Evolutionary conservation across 2,329 filamentous ascomycete species (phyloP), one percentile per base, ranked within the genome.

Genomic region (Epichloe hybrida): DNA sequence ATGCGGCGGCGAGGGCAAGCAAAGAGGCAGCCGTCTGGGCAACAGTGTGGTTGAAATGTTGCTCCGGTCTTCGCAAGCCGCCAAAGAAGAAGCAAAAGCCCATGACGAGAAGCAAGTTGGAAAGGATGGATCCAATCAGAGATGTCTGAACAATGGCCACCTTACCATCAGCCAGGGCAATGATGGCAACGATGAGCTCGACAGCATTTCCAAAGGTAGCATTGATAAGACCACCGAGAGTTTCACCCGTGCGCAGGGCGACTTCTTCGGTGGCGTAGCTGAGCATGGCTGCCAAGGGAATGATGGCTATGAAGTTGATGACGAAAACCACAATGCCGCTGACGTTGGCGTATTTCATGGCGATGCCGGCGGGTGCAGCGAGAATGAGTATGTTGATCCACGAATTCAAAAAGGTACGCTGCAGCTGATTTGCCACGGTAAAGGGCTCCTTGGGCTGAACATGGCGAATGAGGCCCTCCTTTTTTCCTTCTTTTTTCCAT

Each of bases 61-160:
- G 91, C 64, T 94, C 86, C 31, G 78, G 62, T 31, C 90, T 80
- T 53, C 85, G 83, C 58, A 94, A 65, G 4, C 88, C 88, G 47
- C 88, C 89, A 54, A 87, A 84, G 71, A 95, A 93, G 74, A 94
- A 96, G 64, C 84, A 93, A 81, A 90, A 94, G 51, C 88, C 90
- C 73, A 95, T 72, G 48, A 95, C 88, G 13, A 95, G 78, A 3
- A 95, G 77, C 52, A 97, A 68, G 64, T 96, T 96, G 41, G 89
- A 95, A 21, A 96, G 73, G 65, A 96, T 95, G 66, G 84, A 90
- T 51, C 90, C 90, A 55, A 96, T 87, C 31, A 97, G 74, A 0
- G 90, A 96, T 0, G 90, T 95, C 66, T 96, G 88, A 6, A 96
- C 89, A 54, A 97, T 94, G 36, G 84, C 71, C 23, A 94, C 79